A percentile compares a stretch with the other conserved stretches of the same genome.
Evolutionary conservation across 1,284 basidiomycete species (phyloP).

Genomic region (Mycosarcoma mackinlayi): DNA sequence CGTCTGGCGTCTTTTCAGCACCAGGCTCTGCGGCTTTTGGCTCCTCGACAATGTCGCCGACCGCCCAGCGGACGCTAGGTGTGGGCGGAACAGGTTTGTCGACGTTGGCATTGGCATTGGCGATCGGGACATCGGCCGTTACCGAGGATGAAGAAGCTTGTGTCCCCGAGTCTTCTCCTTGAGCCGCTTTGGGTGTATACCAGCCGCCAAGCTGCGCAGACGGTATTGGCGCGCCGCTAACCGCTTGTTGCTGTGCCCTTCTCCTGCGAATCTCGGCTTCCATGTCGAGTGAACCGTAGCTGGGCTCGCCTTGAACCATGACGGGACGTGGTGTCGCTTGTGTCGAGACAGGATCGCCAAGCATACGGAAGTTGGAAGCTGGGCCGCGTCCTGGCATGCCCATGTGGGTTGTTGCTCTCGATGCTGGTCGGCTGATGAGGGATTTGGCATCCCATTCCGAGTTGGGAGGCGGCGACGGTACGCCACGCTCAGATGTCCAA

Average conservation of each 20-base stretch:
- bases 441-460: constrained; percentile 50
- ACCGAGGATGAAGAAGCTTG: constrained; percentile 23
- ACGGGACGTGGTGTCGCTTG: constrained; percentile 33
- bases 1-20: constrained; percentile 25
- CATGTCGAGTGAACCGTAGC: constrained; percentile 55
- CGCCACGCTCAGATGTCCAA: constrained; percentile 49
- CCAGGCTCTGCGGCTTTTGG: background rate
- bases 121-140: constrained; percentile 17
- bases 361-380: constrained; percentile 39
- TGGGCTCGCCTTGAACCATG: constrained; percentile 34
- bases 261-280: constrained; percentile 54
- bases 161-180: constrained; percentile 6
- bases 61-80: constrained; percentile 38
- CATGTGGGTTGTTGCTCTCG: constrained; percentile 25
- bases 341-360: constrained; percentile 23
- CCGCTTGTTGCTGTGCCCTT: constrained; percentile 37
- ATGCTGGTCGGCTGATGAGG: constrained; percentile 33
- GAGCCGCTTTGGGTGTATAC: constrained; percentile 47
- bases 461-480: constrained; percentile 54
- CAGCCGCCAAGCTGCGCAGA: constrained; percentile 44
- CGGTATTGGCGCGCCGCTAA: constrained; percentile 16
- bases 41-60: constrained; percentile 20
- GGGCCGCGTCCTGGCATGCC: constrained; percentile 20
- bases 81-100: constrained; percentile 50
- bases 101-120: constrained; percentile 25